A percentile compares a stretch with the other conserved stretches of the same genome.
These are phyloP conservation scores for Linum trigynum DNA, from an alignment of 345 rosid genomes.

Conservation along the genomic window DNA sequence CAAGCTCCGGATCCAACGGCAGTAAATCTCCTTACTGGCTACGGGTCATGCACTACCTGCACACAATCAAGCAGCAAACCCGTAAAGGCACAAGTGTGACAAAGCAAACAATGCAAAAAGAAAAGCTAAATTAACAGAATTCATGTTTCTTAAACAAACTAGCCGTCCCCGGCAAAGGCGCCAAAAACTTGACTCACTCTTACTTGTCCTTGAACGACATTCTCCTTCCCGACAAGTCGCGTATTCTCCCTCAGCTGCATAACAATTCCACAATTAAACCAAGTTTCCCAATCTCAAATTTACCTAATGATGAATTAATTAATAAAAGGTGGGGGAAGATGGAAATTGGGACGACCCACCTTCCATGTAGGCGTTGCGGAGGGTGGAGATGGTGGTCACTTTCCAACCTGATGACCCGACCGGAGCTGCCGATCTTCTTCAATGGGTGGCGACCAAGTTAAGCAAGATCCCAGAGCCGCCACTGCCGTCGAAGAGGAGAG, in stretches of 20 bases:
- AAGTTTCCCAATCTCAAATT: not conserved
- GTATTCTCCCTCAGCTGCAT: conserved; percentile 76
- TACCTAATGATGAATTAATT: not conserved
- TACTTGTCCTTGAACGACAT: conserved; percentile 75
- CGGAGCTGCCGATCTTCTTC: conserved; percentile 86
- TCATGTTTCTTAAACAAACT: no score
- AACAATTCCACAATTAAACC: not conserved
- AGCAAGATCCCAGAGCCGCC: conserved; percentile 69
- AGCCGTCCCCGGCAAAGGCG: no score
- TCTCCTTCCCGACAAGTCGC: conserved; percentile 91
- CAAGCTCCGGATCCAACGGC: no score
- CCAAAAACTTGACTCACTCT: no score
- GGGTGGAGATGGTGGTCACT: conserved; percentile 71
- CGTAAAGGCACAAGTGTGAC: no score
- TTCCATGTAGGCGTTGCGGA: conserved; percentile 79
- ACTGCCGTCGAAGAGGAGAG: conserved; percentile 19
- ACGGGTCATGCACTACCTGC: no score
- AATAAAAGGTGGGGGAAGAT: not conserved
- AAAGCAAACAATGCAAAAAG: no score
- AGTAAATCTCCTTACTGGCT: no score
- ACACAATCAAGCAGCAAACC: no score
- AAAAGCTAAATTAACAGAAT: no score
- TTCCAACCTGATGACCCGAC: conserved; percentile 90
- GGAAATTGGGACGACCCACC: no score
- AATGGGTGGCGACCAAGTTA: conserved; percentile 87